phyloP scores from a whole-genome alignment of 1,284 basidiomycete species.

The Marasmius sp. region DNA sequence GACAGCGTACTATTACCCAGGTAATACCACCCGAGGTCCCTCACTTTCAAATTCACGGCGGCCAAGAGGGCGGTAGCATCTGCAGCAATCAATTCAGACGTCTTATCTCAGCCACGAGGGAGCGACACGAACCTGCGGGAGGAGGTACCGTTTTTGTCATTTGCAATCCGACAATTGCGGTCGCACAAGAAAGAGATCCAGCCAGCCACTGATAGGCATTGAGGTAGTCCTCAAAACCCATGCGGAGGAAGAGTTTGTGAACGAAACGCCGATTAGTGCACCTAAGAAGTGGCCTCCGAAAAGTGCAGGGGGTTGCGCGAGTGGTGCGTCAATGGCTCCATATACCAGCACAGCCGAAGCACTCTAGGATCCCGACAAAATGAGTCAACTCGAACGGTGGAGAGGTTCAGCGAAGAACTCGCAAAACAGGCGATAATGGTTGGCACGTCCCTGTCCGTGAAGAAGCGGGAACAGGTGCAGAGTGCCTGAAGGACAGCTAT shows the following conservation, averaged over 20 bases:
- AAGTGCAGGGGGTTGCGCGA: constrained; percentile 60
- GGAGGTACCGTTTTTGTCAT: constrained; percentile 60
- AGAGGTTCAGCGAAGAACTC: constrained; percentile 20
- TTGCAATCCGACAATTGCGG: constrained; percentile 55
- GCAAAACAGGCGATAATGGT: constrained; percentile 51
- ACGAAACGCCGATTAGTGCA: constrained; percentile 49
- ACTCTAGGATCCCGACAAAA: constrained; percentile 38
- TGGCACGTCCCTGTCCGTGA: constrained; percentile 48
- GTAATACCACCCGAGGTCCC: constrained; percentile 58
- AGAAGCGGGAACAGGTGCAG: constrained; percentile 48
- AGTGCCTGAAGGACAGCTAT: constrained; percentile 21
- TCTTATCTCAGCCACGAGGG: not conserved
- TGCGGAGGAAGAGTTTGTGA: constrained; percentile 57
- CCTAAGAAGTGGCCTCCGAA: constrained; percentile 53
- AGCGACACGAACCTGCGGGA: constrained; percentile 49
- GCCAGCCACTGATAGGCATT: constrained; percentile 53
- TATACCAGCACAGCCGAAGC: constrained; percentile 62
- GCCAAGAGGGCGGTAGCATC: constrained; percentile 45
- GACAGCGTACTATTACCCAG: constrained; percentile 62
- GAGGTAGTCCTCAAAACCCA: constrained; percentile 45
- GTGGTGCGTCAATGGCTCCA: constrained; percentile 56
- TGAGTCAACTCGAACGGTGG: not conserved
- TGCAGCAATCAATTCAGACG: not conserved
- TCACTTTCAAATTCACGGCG: constrained; percentile 44
- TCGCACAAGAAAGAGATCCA: too few species aligned